Base-by-base conservation (phyloP, 2,329 filamentous ascomycete genomes). In the Penicillium olsonii region DNA sequence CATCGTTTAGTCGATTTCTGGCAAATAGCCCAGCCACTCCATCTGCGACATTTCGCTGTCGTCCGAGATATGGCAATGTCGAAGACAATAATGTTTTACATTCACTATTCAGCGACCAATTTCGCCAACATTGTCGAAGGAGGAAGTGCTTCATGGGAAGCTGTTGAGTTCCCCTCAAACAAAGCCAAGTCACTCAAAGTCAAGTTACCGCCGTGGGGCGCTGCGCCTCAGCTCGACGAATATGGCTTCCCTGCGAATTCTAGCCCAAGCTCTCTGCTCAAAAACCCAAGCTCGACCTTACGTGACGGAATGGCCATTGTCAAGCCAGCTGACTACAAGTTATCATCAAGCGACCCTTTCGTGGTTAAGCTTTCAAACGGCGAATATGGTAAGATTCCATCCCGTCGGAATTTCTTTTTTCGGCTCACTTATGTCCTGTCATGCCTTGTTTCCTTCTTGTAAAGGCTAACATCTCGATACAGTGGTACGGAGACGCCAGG, bases 21-120 rank as follows among this genome's bases (percentile, higher is more conserved):
- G 77, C 76, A 82, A 45, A 59, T 77, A 14, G 79, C 78, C n/a
- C 83, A 86, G 56, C 82, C 83, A 19, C 66, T 70, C 3, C 76
- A 83, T 61, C 69, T 85, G 18, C 76, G 78, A 15, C 81, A 84
- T 59, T 66, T 84, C 14, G 74, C 78, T 10, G 69, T 85, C 24
- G 73, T 85, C 27, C 71, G 81, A 52, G 81, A 84, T 46, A 78
- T 75, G 5, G 70, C 73, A 2, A 70, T 79, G 12, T 71, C 71
- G 12, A 68, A 72, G 11, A 78, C 78, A 15, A 65, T 70, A 24
- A 69, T 73, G 11, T 76, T 79, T 51, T 85, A 81, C 63, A 63
- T 80, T 8, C 82, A 84, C 54, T 81, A 81, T 43, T 78, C 80
- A 0, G 71, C 75, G 34, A 64, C 62, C 1, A 77, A 80, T 45